Percentiles rank a stretch among this genome's conserved stretches.
These are phyloP conservation scores for Aaosphaeria arxii DNA, from an alignment of 2,329 filamentous ascomycete genomes.

Conservation along the genomic window DNA sequence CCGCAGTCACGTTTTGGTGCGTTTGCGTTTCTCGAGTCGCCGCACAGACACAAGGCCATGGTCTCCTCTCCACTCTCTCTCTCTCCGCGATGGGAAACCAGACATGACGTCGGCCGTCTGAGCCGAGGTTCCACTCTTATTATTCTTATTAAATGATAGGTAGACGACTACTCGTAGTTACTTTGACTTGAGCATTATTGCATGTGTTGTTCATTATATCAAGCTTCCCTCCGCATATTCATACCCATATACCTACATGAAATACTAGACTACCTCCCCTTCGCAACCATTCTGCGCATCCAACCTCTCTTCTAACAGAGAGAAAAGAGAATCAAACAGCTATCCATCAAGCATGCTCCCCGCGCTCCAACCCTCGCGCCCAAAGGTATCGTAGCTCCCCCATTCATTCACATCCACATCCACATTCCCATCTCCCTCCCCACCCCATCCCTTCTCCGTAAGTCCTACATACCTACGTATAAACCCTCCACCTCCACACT, in stretches of 20 bases:
- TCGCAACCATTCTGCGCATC: neutral
- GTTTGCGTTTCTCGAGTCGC: conserved; percentile 10
- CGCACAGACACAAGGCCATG: too few relatives aligned
- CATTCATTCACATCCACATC: conserved; percentile 13
- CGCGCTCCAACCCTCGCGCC: neutral
- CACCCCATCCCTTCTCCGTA: neutral
- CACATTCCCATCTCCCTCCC: neutral
- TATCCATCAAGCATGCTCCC: neutral
- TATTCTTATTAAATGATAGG: too few relatives aligned
- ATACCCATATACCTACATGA: too few relatives aligned
- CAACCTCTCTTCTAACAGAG: neutral
- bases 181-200: too few relatives aligned
- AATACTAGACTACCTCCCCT: neutral
- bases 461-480: neutral
- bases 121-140: conserved; percentile 19
- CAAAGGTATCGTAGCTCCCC: conserved; percentile 9
- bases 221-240: too few relatives aligned
- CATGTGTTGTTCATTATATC: too few relatives aligned
- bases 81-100: neutral
- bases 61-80: too few relatives aligned
- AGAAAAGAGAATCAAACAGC: neutral
- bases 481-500: neutral
- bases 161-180: too few relatives aligned
- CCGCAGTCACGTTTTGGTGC: neutral
- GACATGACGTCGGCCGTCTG: conserved; percentile 19